Percentiles rank a stretch among this genome's conserved stretches.
These are phyloP conservation scores for Colletotrichum sojae DNA, from an alignment of 2,329 filamentous ascomycete species.

Conservation along the genomic window DNA sequence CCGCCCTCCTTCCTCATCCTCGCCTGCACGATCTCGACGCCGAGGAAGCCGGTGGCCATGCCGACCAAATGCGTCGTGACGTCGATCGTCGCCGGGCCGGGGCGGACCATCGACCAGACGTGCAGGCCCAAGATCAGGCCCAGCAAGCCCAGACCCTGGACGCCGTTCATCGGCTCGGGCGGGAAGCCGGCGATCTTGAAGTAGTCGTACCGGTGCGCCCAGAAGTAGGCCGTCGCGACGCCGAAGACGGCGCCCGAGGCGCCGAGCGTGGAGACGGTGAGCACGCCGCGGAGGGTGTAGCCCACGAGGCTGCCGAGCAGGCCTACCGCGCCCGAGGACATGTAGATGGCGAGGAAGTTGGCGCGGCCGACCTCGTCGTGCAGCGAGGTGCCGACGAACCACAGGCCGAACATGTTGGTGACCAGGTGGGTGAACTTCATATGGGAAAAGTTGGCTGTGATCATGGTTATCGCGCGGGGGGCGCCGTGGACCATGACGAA, in stretches of 20 bases:
- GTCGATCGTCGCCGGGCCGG: constrained; percentile 60
- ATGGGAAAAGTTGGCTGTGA: constrained; percentile 80
- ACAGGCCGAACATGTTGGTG: constrained; percentile 76
- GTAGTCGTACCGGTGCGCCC: constrained; percentile 68
- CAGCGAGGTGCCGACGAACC: constrained; percentile 75
- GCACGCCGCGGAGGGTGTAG: constrained; percentile 61
- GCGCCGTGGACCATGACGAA: constrained; percentile 76
- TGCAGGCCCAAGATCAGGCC: constrained; percentile 66
- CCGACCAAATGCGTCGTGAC: constrained; percentile 68
- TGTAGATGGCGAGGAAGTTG: constrained; percentile 77
- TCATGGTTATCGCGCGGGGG: constrained; percentile 72
- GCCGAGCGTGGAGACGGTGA: constrained; percentile 71
- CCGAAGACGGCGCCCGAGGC: constrained; percentile 77
- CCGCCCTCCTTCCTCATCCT: constrained; percentile 33
- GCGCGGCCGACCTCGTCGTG: constrained; percentile 80
- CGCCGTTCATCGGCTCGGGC: constrained; percentile 64
- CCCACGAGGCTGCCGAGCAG: constrained; percentile 70
- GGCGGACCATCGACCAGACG: constrained; percentile 61
- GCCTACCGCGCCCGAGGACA: constrained; percentile 70
- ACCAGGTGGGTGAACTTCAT: constrained; percentile 71
- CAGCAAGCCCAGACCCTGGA: constrained; percentile 69
- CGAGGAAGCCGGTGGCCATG: constrained; percentile 62
- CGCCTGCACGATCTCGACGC: constrained; percentile 51
- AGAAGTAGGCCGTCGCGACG: constrained; percentile 73
- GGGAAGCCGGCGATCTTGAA: constrained; percentile 72